These are phyloP conservation scores for Talaromyces nanjingensis DNA, from an alignment of 495 filamentous ascomycete species.

Conservation along the genomic window DNA sequence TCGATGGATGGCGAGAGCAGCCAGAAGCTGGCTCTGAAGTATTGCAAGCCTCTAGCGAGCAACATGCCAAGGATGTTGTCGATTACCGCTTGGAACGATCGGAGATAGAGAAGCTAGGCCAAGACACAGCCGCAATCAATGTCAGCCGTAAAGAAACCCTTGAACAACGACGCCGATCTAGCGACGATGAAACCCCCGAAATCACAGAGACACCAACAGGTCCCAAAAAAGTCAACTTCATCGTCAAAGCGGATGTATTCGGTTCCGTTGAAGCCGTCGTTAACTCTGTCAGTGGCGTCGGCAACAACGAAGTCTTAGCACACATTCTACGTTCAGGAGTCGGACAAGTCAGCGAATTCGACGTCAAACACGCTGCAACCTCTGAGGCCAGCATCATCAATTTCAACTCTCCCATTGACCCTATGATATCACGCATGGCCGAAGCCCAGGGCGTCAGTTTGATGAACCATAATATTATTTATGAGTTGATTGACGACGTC, in stretches of 20 bases:
- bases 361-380: conserved; percentile 76
- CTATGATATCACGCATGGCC: conserved; percentile 61
- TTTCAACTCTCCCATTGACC: conserved; percentile 74
- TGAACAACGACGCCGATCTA: conserved; percentile 43
- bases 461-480: conserved; percentile 86
- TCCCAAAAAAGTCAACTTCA: conserved; percentile 64
- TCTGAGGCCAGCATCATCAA: conserved; percentile 67
- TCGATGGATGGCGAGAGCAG: conserved; percentile 91
- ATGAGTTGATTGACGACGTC: conserved; percentile 80
- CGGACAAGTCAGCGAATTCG: conserved; percentile 75
- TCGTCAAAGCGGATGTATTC: conserved; percentile 87
- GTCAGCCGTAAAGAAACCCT: conserved; percentile 54
- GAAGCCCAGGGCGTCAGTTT: conserved; percentile 63
- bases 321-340: conserved; percentile 71
- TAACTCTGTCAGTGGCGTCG: conserved; percentile 63
- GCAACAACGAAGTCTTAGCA: conserved; percentile 74
- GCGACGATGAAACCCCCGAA: conserved; percentile 37
- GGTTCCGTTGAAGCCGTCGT: conserved; percentile 89
- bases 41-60: conserved; percentile 72
- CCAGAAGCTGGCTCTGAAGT: conserved; percentile 85
- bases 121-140: conserved; percentile 74
- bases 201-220: conserved; percentile 31
- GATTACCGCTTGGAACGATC: conserved; percentile 61
- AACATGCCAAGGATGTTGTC: conserved; percentile 72
- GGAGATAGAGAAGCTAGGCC: conserved; percentile 52